These are phyloP conservation scores for Endocalyx cinctus DNA, from an alignment of 2,329 filamentous ascomycete genomes.

Conservation along the genomic window DNA sequence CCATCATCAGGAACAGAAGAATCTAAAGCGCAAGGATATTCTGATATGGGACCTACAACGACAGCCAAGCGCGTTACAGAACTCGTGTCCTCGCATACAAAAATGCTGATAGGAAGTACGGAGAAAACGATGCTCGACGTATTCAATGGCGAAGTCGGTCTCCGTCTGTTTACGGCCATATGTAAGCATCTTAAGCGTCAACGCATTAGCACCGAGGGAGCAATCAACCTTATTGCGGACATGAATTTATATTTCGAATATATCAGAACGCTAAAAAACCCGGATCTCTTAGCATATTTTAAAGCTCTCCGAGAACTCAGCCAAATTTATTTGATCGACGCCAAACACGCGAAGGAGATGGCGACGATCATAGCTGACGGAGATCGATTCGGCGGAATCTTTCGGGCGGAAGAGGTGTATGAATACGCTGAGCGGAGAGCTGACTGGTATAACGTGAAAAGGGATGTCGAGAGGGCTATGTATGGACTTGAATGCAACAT, in stretches of 20 bases:
- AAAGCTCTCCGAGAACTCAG: conserved; percentile 84
- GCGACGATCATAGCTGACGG: conserved; percentile 90
- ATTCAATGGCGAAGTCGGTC: conserved; percentile 95
- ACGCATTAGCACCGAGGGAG: conserved; percentile 82
- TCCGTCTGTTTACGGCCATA: conserved; percentile 83
- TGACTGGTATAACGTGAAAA: conserved; percentile 90
- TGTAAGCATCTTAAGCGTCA: conserved; percentile 98
- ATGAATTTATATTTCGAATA: conserved; percentile 92
- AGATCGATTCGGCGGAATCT: conserved; percentile 85
- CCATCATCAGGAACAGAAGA: conserved; percentile 44
- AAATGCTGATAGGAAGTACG: conserved; percentile 89
- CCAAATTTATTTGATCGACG: conserved; percentile 91
- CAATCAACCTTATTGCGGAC: conserved; percentile 90
- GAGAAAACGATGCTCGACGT: conserved; percentile 98
- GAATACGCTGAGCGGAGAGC: conserved; percentile 92
- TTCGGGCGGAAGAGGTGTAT: conserved; percentile 93
- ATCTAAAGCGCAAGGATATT: conserved; percentile 28
- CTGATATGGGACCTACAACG: conserved; percentile 59
- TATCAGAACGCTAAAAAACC: conserved; percentile 75
- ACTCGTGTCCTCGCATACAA: conserved; percentile 81
- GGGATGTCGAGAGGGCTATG: conserved; percentile 91
- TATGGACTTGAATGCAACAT: conserved; percentile 85
- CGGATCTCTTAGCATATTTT: conserved; percentile 84
- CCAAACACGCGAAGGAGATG: conserved; percentile 85
- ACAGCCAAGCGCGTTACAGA: conserved; percentile 79